phyloP scores from a whole-genome alignment of 176 grass and related monocot species.

The Raddia guianensis region DNA sequence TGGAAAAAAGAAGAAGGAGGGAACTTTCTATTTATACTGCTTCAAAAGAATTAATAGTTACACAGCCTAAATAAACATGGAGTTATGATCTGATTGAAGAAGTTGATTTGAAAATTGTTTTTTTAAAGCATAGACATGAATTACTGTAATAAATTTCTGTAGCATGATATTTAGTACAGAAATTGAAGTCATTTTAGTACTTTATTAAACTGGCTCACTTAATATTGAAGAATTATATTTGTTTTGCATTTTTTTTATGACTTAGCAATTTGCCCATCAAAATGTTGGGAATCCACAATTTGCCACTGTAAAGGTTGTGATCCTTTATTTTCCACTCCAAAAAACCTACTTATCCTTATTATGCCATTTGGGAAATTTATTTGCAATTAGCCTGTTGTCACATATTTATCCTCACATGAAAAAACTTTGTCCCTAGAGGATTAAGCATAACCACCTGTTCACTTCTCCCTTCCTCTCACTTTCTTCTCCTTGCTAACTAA shows the following conservation, averaged over 20 bases:
- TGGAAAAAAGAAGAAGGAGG: not conserved
- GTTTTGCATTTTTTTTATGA: constrained; percentile 12
- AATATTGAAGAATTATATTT: constrained; percentile 16
- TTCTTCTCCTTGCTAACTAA: no score
- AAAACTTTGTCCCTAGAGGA: no score
- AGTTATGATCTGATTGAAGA: constrained; percentile 16
- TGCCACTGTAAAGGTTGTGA: no score
- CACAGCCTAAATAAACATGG: not conserved
- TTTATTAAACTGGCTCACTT: not conserved
- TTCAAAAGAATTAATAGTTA: not conserved
- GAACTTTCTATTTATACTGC: not conserved
- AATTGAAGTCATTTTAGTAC: constrained; percentile 11
- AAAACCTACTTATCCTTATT: no score
- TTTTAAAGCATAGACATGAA: not conserved
- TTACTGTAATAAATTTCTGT: not conserved
- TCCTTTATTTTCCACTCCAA: no score
- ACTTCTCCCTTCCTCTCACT: no score
- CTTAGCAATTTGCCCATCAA: not conserved
- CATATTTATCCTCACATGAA: no score
- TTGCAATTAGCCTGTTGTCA: no score
- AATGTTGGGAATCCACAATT: no score
- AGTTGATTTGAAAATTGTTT: not conserved
- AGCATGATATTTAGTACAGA: not conserved
- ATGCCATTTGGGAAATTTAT: no score
- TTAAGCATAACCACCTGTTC: no score